These are phyloP conservation scores for Phaseolus coccineus DNA, from an alignment of 331 rosid species.

Conservation along the genomic window DNA sequence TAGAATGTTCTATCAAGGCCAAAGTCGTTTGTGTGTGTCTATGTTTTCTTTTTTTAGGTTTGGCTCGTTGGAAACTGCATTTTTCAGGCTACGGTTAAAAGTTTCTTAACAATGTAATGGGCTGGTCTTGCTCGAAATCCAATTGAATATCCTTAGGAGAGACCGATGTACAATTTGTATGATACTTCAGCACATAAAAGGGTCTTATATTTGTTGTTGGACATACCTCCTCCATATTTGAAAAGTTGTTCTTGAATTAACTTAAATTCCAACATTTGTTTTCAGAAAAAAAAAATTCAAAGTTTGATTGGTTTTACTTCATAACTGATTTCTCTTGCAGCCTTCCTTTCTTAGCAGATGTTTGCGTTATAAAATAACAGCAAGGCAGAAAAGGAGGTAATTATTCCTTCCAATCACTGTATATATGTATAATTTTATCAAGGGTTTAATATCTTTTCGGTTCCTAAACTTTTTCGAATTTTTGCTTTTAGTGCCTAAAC, in stretches of 20 bases:
- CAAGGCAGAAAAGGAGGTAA: conserved; percentile 74
- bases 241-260: conserved; percentile 14
- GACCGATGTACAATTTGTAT: background rate
- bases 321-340: conserved; percentile 53
- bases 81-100: background rate
- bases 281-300: background rate
- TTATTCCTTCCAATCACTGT: conserved; percentile 9
- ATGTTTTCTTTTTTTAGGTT: background rate
- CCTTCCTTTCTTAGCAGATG: conserved; percentile 84
- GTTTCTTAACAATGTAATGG: background rate
- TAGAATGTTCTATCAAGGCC: conserved; percentile 7
- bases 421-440: background rate
- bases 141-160: background rate
- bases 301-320: conserved; percentile 7
- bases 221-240: background rate
- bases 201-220: conserved; percentile 24
- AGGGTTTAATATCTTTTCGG: no score
- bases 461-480: no score
- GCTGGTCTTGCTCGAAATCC: conserved; percentile 17
- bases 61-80: conserved; percentile 10
- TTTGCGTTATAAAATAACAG: conserved; percentile 81
- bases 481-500: no score
- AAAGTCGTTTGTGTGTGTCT: background rate
- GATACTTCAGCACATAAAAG: background rate
- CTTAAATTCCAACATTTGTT: conserved; percentile 16